phyloP scores from a whole-genome alignment of 129 eudicot species.

The Flaveria trinervia region DNA sequence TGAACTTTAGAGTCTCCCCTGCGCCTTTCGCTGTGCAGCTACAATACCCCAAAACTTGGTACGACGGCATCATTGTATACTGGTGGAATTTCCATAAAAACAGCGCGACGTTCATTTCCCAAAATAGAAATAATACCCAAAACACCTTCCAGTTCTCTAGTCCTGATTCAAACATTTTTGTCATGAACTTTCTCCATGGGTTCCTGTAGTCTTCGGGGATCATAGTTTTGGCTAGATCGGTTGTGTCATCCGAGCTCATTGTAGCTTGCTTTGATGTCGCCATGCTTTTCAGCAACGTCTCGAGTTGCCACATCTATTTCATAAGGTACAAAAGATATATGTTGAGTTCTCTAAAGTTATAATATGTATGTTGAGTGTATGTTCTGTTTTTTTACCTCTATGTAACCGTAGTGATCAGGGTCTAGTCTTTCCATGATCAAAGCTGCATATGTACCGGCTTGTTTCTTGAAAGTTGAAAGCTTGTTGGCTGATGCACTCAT shows the following conservation, averaged over 20 bases:
- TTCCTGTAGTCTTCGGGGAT: slow-evolving; percentile 64
- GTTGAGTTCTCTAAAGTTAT: background rate
- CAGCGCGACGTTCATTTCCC: slow-evolving; percentile 48
- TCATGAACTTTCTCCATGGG: slow-evolving; percentile 46
- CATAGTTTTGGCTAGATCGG: slow-evolving; percentile 79
- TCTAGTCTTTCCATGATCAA: slow-evolving; percentile 94
- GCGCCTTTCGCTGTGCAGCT: slow-evolving; percentile 65
- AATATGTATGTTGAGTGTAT: background rate
- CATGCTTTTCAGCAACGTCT: slow-evolving; percentile 74
- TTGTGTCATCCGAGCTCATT: slow-evolving; percentile 36
- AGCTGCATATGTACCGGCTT: slow-evolving; percentile 83
- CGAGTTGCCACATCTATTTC: slow-evolving; percentile 98
- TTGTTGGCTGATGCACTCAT: slow-evolving; percentile 98
- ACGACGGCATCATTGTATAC: slow-evolving; percentile 36
- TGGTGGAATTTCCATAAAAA: slow-evolving; percentile 66
- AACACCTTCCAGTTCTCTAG: slow-evolving; percentile 75
- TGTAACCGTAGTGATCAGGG: slow-evolving; percentile 80
- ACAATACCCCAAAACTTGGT: slow-evolving; percentile 56
- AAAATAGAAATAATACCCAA: slow-evolving; percentile 62
- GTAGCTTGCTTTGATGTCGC: slow-evolving; percentile 45
- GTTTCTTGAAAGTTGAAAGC: slow-evolving; percentile 70
- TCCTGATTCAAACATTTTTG: slow-evolving; percentile 45
- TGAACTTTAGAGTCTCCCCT: slow-evolving; percentile 69
- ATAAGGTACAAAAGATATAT: background rate
- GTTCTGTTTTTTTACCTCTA: slow-evolving; percentile 61